Percentiles rank a stretch among this genome's conserved stretches.
Conservation (phyloP, 352 stramenopile genomes). For the Aphanomyces astaci region DNA sequence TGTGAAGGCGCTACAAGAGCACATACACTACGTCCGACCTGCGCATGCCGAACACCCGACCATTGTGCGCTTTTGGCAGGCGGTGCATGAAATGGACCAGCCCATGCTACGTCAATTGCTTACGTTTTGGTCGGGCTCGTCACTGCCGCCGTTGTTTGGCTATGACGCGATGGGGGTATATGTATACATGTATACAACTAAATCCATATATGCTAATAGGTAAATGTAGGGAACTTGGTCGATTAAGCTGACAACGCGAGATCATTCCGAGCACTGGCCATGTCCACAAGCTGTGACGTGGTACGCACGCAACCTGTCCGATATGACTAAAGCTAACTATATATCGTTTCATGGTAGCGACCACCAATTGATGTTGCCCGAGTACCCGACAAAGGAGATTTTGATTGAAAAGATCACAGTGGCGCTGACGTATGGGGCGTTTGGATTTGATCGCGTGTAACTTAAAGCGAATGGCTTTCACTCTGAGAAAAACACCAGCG, state of each 20-base stretch:
- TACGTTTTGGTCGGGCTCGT: constrained; percentile 71
- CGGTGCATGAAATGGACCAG: constrained; percentile 56
- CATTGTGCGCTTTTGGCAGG: constrained; percentile 45
- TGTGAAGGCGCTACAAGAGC: constrained; percentile 40
- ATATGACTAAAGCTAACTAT: neutral
- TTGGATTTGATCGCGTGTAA: constrained; percentile 79
- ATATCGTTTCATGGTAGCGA: constrained; percentile 33
- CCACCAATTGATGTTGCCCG: constrained; percentile 56
- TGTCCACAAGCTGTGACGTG: constrained; percentile 71
- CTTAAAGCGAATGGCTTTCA: no score
- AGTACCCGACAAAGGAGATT: constrained; percentile 42
- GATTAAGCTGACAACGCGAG: neutral
- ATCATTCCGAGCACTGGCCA: constrained; percentile 9
- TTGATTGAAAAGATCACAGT: constrained; percentile 56
- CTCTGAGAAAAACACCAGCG: no score
- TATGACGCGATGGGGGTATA: constrained; percentile 38
- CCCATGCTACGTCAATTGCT: constrained; percentile 42
- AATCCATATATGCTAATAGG: no score
- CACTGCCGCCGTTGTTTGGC: constrained; percentile 58
- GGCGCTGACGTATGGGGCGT: constrained; percentile 47
- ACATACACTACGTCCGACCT: constrained; percentile 49
- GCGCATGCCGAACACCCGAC: constrained; percentile 28
- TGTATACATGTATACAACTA: no score
- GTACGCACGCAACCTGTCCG: constrained; percentile 29
- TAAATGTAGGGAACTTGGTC: constrained; percentile 9